Conservation (phyloP, 1,284 basidiomycete genomes). For the Ceratobasidium sp. region DNA sequence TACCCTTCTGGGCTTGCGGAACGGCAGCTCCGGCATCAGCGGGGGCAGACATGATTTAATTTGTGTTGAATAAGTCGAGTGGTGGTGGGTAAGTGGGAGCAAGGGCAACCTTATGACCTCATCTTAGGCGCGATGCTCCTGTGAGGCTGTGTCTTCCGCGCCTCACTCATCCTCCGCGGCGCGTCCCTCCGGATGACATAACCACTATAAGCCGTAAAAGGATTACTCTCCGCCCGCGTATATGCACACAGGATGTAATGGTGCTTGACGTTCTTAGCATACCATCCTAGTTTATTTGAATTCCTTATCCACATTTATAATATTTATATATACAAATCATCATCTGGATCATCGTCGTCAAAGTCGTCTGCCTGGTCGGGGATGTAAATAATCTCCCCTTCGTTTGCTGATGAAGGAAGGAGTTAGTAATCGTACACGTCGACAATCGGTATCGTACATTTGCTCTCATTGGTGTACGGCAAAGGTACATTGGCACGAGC, state of each 20-base stretch:
- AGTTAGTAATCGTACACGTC: conserved; percentile 26
- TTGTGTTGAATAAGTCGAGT: neutral
- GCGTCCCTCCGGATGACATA: neutral
- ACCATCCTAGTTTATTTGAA: neutral
- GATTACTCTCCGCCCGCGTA: neutral
- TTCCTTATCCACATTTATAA: neutral
- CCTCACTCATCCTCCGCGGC: no score
- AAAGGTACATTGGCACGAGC: conserved; percentile 80
- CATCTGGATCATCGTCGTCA: conserved; percentile 89
- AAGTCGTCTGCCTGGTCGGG: conserved; percentile 88
- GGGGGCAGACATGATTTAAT: conserved; percentile 27
- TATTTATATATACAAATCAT: conserved; percentile 77
- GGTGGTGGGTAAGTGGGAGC: conserved; percentile 33
- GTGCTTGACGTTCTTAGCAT: neutral
- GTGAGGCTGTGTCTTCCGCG: conserved; percentile 29
- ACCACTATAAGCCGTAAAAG: neutral
- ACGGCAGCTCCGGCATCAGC: conserved; percentile 55
- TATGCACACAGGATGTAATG: no score
- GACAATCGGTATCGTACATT: conserved; percentile 41
- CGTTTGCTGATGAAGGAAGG: conserved; percentile 48
- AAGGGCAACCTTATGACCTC: conserved; percentile 34
- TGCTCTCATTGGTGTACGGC: conserved; percentile 85
- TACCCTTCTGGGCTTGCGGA: conserved; percentile 71
- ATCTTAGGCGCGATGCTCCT: neutral
- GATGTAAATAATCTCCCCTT: conserved; percentile 67